These are phyloP conservation scores for Leonotis leonurus DNA, from an alignment of 257 asterid genomes.

Conservation along the genomic window DNA sequence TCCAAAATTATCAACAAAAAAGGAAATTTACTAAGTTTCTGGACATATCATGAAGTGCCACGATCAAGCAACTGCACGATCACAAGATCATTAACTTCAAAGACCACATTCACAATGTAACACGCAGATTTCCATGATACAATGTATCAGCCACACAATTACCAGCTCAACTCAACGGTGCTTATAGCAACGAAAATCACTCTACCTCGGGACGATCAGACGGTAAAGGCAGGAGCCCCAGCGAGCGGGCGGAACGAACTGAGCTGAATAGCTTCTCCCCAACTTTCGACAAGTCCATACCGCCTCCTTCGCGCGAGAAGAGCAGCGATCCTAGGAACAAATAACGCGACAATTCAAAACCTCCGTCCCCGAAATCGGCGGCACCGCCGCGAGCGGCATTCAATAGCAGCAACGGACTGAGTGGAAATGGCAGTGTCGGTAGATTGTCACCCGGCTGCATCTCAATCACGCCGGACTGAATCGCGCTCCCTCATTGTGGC, in stretches of 20 bases:
- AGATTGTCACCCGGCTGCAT: constrained; percentile 69
- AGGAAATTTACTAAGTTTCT: neutral
- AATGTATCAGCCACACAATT: neutral
- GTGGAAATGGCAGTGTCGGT: constrained; percentile 64
- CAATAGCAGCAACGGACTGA: constrained; percentile 64
- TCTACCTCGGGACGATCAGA: constrained; percentile 87
- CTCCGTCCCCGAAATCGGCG: constrained; percentile 64
- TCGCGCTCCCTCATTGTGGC: constrained; percentile 31
- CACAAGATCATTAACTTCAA: constrained; percentile 7
- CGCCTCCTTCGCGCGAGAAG: constrained; percentile 72
- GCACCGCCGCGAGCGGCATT: constrained; percentile 50
- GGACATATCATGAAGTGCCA: neutral
- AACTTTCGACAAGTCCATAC: constrained; percentile 95
- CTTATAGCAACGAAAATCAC: neutral
- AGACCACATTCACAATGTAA: constrained; percentile 7
- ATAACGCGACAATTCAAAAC: constrained; percentile 81
- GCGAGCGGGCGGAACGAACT: constrained; percentile 96
- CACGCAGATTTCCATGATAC: constrained; percentile 10
- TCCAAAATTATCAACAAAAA: neutral
- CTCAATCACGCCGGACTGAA: constrained; percentile 45
- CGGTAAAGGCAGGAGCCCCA: constrained; percentile 72
- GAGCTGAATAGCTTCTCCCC: constrained; percentile 98
- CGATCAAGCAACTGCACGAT: neutral
- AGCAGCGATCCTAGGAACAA: constrained; percentile 69
- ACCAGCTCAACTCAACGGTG: constrained; percentile 1